Evolutionary conservation across 139 green algal species (phyloP).

Genomic region (Chlorella sp.): DNA sequence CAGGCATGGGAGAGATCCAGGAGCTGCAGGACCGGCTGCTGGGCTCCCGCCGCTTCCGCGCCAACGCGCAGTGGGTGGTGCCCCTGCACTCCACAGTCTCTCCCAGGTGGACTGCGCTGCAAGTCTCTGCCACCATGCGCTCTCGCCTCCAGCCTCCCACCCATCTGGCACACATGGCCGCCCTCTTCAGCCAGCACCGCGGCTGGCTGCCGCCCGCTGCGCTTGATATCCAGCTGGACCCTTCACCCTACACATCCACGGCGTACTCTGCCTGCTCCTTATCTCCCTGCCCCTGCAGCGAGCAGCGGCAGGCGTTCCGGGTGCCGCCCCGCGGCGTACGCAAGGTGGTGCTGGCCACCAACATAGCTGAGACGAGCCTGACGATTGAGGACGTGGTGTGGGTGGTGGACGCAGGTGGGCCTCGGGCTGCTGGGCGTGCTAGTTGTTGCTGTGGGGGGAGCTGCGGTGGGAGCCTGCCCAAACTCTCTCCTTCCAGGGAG

Average conservation of each 20-base stretch:
- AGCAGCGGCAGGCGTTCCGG: slow-evolving; percentile 44
- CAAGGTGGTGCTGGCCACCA: slow-evolving; percentile 95
- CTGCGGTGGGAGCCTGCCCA: too few relatives aligned
- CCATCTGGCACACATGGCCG: too few relatives aligned
- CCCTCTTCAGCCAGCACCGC: too few relatives aligned
- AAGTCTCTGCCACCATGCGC: too few relatives aligned
- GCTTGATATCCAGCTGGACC: too few relatives aligned
- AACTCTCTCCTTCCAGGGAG: too few relatives aligned
- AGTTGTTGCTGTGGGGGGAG: too few relatives aligned
- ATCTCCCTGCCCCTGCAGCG: background rate
- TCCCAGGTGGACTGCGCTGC: slow-evolving; percentile 23
- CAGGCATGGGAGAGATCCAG: slow-evolving; percentile 86
- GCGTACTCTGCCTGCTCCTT: too few relatives aligned
- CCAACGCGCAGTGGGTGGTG: slow-evolving; percentile 46
- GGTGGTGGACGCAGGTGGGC: slow-evolving; percentile 79
- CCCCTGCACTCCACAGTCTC: slow-evolving; percentile 64
- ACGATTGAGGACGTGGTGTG: slow-evolving; percentile 97
- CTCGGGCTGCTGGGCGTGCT: too few relatives aligned
- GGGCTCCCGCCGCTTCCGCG: slow-evolving; percentile 31
- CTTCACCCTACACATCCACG: too few relatives aligned
- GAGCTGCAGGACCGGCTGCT: slow-evolving; percentile 63
- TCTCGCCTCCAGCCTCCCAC: too few relatives aligned
- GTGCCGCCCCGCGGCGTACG: slow-evolving; percentile 58
- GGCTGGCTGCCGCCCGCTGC: too few relatives aligned
- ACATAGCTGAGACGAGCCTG: slow-evolving; percentile 97